Evolutionary conservation across 2,329 filamentous ascomycete genomes (phyloP).

Genomic region (Pseudocercospora eumusae): DNA sequence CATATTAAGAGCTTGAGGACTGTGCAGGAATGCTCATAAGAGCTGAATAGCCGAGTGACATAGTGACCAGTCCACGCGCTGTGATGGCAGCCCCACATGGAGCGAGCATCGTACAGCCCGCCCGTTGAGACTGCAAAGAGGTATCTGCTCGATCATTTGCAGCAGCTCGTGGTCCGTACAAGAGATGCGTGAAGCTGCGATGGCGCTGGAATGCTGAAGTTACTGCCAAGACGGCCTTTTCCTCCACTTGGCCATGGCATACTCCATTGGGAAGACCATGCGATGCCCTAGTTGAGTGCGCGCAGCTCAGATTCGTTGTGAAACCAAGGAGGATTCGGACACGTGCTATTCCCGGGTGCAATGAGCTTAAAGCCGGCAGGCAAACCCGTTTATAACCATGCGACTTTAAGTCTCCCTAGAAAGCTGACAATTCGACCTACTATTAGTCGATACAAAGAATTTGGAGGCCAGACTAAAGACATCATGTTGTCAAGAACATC

Average conservation of each 20-base stretch:
- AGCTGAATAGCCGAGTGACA: neutral
- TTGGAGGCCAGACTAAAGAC: neutral
- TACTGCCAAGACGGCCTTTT: neutral
- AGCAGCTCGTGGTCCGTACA: too few relatives aligned
- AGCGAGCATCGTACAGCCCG: neutral
- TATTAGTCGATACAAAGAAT: neutral
- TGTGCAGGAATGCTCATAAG: neutral
- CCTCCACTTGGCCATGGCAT: neutral
- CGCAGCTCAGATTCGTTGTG: neutral
- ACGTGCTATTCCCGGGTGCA: slow-evolving; percentile 14
- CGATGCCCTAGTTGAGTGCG: neutral
- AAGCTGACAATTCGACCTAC: neutral
- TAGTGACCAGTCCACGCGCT: neutral
- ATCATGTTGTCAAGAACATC: neutral
- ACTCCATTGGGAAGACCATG: neutral
- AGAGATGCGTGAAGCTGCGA: too few relatives aligned
- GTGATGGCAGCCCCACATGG: neutral
- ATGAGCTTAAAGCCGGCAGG: neutral
- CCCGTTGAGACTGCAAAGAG: neutral
- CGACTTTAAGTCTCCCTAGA: neutral
- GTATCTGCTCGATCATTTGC: neutral
- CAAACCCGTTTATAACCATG: neutral
- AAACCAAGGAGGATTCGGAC: neutral
- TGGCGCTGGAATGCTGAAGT: too few relatives aligned
- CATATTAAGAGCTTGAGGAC: neutral